Conservation (phyloP, 306 rosid species). For the Canavalia gladiata region DNA sequence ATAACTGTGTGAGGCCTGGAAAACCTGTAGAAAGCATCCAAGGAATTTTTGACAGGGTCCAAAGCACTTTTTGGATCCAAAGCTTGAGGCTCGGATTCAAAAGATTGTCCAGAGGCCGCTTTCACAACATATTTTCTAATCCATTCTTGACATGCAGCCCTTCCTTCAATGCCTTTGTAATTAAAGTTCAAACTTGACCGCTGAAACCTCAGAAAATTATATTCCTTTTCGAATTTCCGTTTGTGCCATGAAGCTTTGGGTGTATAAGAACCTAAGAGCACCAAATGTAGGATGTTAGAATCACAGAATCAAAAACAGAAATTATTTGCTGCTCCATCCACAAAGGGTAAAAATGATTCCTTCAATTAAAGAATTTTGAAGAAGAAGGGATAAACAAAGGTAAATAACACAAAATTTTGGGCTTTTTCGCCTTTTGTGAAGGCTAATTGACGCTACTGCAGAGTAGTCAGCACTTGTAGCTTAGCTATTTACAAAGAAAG, state of each 20-base stretch:
- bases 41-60: constrained; percentile 50
- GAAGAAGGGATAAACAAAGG: too few relatives aligned
- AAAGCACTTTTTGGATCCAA: constrained; percentile 57
- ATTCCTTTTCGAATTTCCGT: constrained; percentile 55
- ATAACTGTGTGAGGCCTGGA: constrained; percentile 97
- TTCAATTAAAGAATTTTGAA: not conserved
- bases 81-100: constrained; percentile 73
- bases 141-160: constrained; percentile 44
- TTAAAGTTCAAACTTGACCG: constrained; percentile 28
- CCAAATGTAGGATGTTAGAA: constrained; percentile 36
- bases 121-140: constrained; percentile 55
- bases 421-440: too few relatives aligned
- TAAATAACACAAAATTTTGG: too few relatives aligned
- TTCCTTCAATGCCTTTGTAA: constrained; percentile 48
- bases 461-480: too few relatives aligned
- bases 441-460: too few relatives aligned
- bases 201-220: constrained; percentile 47
- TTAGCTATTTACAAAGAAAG: too few relatives aligned
- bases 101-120: constrained; percentile 74
- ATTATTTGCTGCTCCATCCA: not conserved
- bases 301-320: constrained; percentile 25
- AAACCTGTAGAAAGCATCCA: constrained; percentile 91
- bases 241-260: constrained; percentile 57
- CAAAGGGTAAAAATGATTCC: not conserved
- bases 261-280: constrained; percentile 53